These are phyloP conservation scores for Tolypocladium amazonense DNA, from an alignment of 2,329 filamentous ascomycete species.

Conservation along the genomic window DNA sequence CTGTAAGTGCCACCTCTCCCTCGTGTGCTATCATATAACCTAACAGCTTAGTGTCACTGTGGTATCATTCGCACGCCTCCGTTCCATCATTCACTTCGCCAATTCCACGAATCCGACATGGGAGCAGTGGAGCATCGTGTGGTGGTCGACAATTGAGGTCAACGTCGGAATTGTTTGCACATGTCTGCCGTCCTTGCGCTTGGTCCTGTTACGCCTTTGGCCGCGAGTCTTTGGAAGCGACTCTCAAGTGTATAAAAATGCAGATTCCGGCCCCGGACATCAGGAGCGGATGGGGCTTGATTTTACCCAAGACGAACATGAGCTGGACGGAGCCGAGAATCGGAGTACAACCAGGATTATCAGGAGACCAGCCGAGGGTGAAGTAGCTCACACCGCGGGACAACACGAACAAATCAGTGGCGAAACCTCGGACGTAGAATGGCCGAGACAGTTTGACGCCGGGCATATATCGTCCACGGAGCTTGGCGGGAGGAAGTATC, in stretches of 20 bases:
- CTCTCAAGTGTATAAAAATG: background rate
- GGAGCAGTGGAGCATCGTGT: slow-evolving; percentile 15
- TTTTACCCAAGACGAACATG: background rate
- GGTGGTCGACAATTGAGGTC: slow-evolving; percentile 23
- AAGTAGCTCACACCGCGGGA: background rate
- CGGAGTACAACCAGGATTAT: background rate
- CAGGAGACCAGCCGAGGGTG: background rate
- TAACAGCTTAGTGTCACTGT: slow-evolving; percentile 14
- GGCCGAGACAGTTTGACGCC: background rate
- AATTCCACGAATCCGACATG: slow-evolving; percentile 18
- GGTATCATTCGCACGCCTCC: slow-evolving; percentile 18
- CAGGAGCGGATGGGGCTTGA: background rate
- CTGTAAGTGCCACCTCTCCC: slow-evolving; percentile 15
- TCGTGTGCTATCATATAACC: no score
- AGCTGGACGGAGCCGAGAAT: background rate
- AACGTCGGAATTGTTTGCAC: slow-evolving; percentile 14
- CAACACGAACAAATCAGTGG: background rate
- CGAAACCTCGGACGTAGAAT: background rate
- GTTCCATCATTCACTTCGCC: slow-evolving; percentile 15
- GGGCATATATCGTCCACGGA: background rate
- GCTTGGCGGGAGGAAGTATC: background rate
- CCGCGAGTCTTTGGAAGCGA: slow-evolving; percentile 5
- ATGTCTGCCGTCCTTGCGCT: slow-evolving; percentile 19
- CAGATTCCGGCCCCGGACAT: background rate
- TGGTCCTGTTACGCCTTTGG: slow-evolving; percentile 15